A percentile compares a stretch with the other conserved stretches of the same genome.
phyloP scores from a whole-genome alignment of 2,329 filamentous ascomycete species.

The Ceratocystis papillata region DNA sequence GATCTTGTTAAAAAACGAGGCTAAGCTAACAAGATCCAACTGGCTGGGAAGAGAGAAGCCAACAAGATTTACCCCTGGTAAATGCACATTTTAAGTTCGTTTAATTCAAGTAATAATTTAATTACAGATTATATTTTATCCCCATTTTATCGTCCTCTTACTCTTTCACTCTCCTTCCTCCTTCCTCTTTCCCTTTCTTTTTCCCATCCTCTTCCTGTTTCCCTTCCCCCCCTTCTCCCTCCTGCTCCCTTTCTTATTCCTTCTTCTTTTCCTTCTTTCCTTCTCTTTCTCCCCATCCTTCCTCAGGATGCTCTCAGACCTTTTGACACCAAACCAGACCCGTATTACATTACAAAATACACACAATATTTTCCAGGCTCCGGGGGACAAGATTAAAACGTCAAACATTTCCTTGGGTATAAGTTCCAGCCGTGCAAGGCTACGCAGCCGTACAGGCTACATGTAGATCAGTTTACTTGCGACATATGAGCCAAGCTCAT shows the following conservation, averaged over 20 bases:
- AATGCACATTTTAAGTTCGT: not conserved
- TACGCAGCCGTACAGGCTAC: not conserved
- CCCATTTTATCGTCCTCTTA: not conserved
- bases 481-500: not conserved
- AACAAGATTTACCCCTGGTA: conserved; percentile 1
- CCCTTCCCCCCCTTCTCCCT: not conserved
- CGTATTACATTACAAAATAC: not conserved
- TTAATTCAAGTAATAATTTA: not conserved
- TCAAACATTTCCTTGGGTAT: not conserved
- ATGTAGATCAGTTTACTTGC: not conserved
- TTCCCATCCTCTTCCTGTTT: not conserved
- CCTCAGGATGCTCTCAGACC: not conserved
- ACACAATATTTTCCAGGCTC: not conserved
- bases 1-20: conserved; percentile 6
- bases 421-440: not conserved
- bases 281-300: not conserved
- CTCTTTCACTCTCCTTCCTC: not conserved
- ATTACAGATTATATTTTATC: not conserved
- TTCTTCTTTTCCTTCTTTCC: not conserved
- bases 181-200: not conserved
- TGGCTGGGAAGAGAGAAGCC: not conserved
- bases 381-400: not conserved
- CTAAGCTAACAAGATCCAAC: conserved; percentile 11
- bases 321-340: not conserved
- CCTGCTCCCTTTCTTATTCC: not conserved